Conservation (phyloP, 768 basidiomycete species). For the Suillus occidentalis region DNA sequence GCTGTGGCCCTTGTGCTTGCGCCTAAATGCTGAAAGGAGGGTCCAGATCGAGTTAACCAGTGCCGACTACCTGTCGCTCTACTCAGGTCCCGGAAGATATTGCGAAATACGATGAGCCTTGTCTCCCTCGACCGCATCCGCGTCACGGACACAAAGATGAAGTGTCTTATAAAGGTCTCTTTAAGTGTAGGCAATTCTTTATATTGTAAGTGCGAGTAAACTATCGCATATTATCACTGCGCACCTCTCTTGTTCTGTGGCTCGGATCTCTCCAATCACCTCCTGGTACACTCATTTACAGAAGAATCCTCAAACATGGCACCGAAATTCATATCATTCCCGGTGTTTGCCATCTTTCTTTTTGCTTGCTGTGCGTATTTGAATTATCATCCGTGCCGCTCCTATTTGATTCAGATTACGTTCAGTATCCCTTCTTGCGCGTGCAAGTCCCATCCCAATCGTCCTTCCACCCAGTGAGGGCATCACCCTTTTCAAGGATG, state of each 20-base stretch:
- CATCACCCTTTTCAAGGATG: constrained; percentile 10
- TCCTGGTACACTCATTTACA: background rate
- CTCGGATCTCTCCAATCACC: background rate
- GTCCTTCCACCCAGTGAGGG: constrained; percentile 10
- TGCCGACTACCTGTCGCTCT: background rate
- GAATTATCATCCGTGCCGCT: background rate
- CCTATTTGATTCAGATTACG: background rate
- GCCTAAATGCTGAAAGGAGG: background rate
- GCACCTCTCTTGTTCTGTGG: background rate
- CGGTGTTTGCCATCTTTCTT: constrained; percentile 2
- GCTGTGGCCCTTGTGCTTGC: background rate
- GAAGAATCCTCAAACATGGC: constrained; percentile 4
- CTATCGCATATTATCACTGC: background rate
- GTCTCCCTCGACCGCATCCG: background rate
- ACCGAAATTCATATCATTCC: constrained; percentile 3
- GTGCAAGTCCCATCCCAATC: constrained; percentile 11
- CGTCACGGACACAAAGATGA: background rate
- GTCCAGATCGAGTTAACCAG: background rate
- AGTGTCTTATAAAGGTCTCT: background rate
- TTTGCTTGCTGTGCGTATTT: constrained; percentile 11
- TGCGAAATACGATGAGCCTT: background rate
- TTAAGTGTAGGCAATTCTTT: background rate
- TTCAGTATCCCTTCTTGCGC: constrained; percentile 10
- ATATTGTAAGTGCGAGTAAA: background rate
- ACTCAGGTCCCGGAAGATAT: background rate